Evolutionary conservation across 192 early-diverging fungal genomes (phyloP), one percentile per base, ranked within the genome.

Genomic region (Glomus cerebriforme): DNA sequence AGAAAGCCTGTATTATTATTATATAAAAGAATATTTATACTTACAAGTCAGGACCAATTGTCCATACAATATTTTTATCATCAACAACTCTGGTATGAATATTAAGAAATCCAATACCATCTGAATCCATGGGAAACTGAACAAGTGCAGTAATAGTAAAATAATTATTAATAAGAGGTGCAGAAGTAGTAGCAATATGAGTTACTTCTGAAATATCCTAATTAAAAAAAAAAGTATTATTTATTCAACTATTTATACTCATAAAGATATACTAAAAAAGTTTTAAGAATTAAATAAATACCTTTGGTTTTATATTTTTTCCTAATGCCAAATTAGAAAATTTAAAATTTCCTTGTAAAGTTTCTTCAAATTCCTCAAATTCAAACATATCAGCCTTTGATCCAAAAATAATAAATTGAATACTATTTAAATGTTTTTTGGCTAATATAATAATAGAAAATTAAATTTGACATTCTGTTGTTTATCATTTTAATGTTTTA

Each of bases 41-140:
- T 72, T 26, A 39, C 54, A 73, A 73, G 24, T 73, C 72, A 17
- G 72, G 72, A 2, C 72, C 72, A 17, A 73, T 73, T 3, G 45
- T 49, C 72, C 72, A 73, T 27, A 34, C 19, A 7, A 32, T 47
- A 59, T 27, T 29, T 22, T 73, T 24, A 59, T 58, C 24, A 6
- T 73, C 72, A 49, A 73, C 54, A 2, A 73, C 10, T 17, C 27
- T 34, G 19, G 47, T 58, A 49, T 73, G 72, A 12, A 73, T 24
- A 59, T 73, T 73, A 27, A 73, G 26, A 73, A 58, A 73, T 31
- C 27, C 37, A 39, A n/a, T 24, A 39, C 45, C 39, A 12, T 72
- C 69, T n/a, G 29, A 54, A 34, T n/a, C 47, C 15, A 58, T 10
- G 15, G 24, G 24, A 59, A 73, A 58, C 29, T 43, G 24, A 59